Conservation (phyloP, 176 grass and related monocot species). For the Triticum aestivum region DNA sequence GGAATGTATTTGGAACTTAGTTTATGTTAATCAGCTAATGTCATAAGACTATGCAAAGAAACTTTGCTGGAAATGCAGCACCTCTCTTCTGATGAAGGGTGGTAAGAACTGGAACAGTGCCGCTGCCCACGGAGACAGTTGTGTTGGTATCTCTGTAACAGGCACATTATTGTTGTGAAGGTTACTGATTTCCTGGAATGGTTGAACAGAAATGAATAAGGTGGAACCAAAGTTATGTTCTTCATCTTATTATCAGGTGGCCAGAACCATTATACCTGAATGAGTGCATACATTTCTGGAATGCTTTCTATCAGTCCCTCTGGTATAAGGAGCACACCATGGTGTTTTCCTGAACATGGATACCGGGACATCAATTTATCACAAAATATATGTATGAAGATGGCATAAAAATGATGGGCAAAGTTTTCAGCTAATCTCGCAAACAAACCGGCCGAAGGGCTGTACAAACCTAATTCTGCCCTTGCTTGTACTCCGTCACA, state of each 20-base stretch:
- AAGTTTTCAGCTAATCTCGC: neutral
- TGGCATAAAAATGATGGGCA: neutral
- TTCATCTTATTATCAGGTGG: conserved; percentile 8
- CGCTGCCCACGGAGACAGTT: conserved; percentile 67
- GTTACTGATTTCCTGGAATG: conserved; percentile 62
- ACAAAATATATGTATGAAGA: neutral
- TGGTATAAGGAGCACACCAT: conserved; percentile 73
- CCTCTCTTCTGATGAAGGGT: conserved; percentile 72
- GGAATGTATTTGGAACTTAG: neutral
- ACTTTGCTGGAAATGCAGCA: conserved; percentile 15
- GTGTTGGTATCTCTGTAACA: conserved; percentile 45
- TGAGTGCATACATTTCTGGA: conserved; percentile 74
- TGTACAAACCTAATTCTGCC: conserved; percentile 57
- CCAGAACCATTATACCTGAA: conserved; percentile 52
- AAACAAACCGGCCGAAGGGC: neutral
- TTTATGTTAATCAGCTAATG: neutral
- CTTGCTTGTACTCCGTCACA: conserved; percentile 77
- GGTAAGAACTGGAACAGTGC: conserved; percentile 67
- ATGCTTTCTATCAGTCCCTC: conserved; percentile 77
- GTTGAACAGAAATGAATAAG: conserved; percentile 18
- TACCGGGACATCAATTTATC: neutral
- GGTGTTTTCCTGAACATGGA: conserved; percentile 58
- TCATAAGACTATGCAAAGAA: neutral
- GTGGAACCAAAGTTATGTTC: neutral
- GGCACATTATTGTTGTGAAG: conserved; percentile 65